These are phyloP conservation scores for Sistotremastrum suecicum DNA, from an alignment of 768 basidiomycete genomes.

Conservation along the genomic window DNA sequence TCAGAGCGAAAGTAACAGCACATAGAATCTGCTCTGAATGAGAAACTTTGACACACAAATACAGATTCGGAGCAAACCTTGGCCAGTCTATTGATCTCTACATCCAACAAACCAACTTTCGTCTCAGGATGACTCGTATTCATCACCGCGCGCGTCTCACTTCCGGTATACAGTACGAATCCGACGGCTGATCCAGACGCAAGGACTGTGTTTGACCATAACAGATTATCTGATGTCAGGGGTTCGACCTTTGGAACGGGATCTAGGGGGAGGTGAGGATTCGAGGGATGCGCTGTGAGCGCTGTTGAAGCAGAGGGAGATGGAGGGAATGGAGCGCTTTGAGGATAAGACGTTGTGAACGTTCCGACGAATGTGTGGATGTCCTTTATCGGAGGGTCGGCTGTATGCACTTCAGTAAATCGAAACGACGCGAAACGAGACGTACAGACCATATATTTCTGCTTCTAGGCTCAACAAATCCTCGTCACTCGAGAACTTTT, in stretches of 20 bases:
- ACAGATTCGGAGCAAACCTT: conserved; percentile 41
- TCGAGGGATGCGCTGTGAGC: conserved; percentile 20
- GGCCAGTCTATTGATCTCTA: conserved; percentile 90
- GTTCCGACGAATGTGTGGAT: conserved; percentile 94
- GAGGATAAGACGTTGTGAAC: conserved; percentile 32
- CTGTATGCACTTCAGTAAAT: conserved; percentile 22
- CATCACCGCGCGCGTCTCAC: conserved; percentile 95
- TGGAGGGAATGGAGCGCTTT: conserved; percentile 11
- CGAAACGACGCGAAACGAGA: conserved; percentile 5
- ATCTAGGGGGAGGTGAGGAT: conserved; percentile 26
- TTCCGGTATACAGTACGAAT: conserved; percentile 87
- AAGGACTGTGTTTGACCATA: conserved; percentile 96
- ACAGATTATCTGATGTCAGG: conserved; percentile 86
- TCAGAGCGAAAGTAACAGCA: conserved; percentile 83
- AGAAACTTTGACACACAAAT: background rate
- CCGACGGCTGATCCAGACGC: conserved; percentile 91
- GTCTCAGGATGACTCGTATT: conserved; percentile 96
- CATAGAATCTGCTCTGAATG: conserved; percentile 62
- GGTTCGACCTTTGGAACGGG: conserved; percentile 49
- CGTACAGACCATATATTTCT: conserved; percentile 67
- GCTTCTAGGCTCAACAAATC: conserved; percentile 55
- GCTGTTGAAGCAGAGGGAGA: conserved; percentile 4
- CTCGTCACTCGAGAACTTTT: conserved; percentile 45
- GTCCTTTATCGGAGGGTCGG: conserved; percentile 92
- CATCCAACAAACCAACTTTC: conserved; percentile 81